These are phyloP conservation scores for Pseudopithomyces maydicus DNA, from an alignment of 2,329 filamentous ascomycete genomes.

Conservation along the genomic window DNA sequence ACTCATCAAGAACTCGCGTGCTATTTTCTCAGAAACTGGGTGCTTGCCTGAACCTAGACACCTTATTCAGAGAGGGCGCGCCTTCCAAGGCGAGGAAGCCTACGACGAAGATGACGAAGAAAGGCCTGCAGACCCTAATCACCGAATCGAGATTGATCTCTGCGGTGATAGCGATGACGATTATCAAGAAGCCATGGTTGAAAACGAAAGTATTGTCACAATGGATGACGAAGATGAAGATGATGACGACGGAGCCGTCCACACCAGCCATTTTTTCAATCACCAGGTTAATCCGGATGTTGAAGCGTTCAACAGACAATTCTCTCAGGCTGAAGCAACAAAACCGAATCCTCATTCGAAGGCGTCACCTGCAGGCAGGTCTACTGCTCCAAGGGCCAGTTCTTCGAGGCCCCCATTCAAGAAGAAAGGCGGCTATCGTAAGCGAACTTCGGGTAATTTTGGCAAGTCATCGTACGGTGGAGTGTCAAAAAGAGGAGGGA, in stretches of 20 bases:
- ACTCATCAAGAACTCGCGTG: slow-evolving; percentile 54
- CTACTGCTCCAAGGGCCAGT: slow-evolving; percentile 17
- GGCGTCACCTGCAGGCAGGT: slow-evolving; percentile 15
- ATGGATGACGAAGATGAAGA: slow-evolving; percentile 29
- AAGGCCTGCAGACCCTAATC: slow-evolving; percentile 54
- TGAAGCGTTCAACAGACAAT: slow-evolving; percentile 34
- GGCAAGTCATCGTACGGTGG: slow-evolving; percentile 14
- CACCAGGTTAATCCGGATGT: slow-evolving; percentile 31
- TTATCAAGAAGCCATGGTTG: slow-evolving; percentile 10
- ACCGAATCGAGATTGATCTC: slow-evolving; percentile 54
- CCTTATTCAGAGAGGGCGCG: slow-evolving; percentile 6
- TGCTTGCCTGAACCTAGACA: slow-evolving; percentile 20
- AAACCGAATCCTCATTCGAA: slow-evolving; percentile 10
- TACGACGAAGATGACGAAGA: slow-evolving; percentile 46
- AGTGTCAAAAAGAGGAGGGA: slow-evolving; percentile 27
- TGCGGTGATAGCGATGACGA: slow-evolving; percentile 41
- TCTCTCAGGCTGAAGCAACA: slow-evolving; percentile 24
- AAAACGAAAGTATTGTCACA: slow-evolving; percentile 26
- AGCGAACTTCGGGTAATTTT: slow-evolving; percentile 23
- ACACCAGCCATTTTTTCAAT: slow-evolving; percentile 38
- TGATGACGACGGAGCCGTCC: slow-evolving; percentile 22
- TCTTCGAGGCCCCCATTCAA: slow-evolving; percentile 23
- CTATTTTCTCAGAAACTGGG: slow-evolving; percentile 19
- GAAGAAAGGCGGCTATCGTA: slow-evolving; percentile 21
- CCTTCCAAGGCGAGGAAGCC: slow-evolving; percentile 39